Evolutionary conservation across 306 rosid species (phyloP), one percentile per base, ranked within the genome.

Genomic region (Styphnolobium japonicum): DNA sequence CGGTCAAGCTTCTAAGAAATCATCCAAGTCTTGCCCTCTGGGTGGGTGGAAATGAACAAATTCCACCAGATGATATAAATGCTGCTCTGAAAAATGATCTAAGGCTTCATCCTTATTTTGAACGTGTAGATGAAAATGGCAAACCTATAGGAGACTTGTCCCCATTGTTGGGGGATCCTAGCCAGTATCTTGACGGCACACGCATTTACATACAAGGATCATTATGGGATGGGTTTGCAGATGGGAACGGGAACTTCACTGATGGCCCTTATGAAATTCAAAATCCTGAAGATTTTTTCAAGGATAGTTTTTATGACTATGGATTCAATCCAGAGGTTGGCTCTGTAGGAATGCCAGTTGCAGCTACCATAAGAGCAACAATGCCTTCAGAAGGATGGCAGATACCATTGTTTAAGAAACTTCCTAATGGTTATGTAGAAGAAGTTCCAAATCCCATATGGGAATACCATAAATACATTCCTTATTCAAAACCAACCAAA

Each of bases 301-400:
- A 84, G 70, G 88, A 82, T 65, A 72, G 71, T 48, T 94, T 77
- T 82, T 92, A 88, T 76, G 52, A 75, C 2, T 86, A 88, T 25
- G 98, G 95, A 69, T 94, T 94, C 83, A 92, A 94, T 87, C 98
- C 98, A 0, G 98, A 94, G 91, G 94, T 92, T 76, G 98, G 98
- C 80, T 91, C 88, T 22, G 92, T 94, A 8, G 98, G 98, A 73
- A 86, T 91, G 85, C 97, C 98, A 19, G 95, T 94, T 68, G 97
- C 97, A 15, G 94, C 97, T 82, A 94, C 98, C 71, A 92, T 94
- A 79, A 88, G 95, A 88, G 98, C 97, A 42, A 89, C 92, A 68
- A 94, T 92, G 98, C 98, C 95, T 48, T 71, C 83, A 6, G 97
- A 88, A 86, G 98, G 95, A 80, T 92, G 98, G 98, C 82, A 85